phyloP scores from a whole-genome alignment of 2,329 filamentous ascomycete species.

The Beauveria bassiana region DNA sequence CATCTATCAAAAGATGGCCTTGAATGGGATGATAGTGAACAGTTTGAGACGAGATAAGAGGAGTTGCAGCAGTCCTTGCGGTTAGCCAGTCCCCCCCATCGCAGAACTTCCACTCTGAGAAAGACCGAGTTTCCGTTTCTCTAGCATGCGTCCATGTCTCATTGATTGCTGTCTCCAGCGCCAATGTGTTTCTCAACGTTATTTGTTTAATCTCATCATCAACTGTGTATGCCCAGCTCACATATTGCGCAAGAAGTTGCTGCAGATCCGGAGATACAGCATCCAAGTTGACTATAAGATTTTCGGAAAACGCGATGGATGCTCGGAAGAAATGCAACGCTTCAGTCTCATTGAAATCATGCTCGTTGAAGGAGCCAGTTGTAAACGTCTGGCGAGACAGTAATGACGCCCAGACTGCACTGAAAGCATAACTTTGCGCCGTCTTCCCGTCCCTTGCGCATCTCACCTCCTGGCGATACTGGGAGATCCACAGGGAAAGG shows the following conservation, averaged over 20 bases:
- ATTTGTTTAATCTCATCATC: not conserved
- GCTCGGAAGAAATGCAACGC: conserved; percentile 17
- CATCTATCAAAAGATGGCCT: conserved; percentile 29
- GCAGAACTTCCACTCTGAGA: not conserved
- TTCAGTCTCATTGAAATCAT: not conserved
- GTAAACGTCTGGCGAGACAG: conserved; percentile 40
- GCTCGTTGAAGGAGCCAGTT: not conserved
- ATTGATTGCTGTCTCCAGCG: not conserved
- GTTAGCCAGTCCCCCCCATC: not conserved
- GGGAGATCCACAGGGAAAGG: conserved; percentile 41
- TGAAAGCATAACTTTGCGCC: conserved; percentile 25
- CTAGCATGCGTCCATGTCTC: not conserved
- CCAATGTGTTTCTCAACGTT: not conserved
- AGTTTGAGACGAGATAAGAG: conserved; percentile 13
- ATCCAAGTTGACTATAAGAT: conserved; percentile 15
- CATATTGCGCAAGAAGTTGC: conserved; percentile 16
- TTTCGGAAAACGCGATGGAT: conserved; percentile 22
- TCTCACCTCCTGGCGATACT: conserved; percentile 38
- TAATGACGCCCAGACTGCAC: conserved; percentile 47
- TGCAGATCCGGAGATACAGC: conserved; percentile 3
- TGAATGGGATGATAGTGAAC: conserved; percentile 27
- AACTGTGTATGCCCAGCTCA: conserved; percentile 14
- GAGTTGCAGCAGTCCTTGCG: not conserved
- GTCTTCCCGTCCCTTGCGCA: conserved; percentile 28
- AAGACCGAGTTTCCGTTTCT: not conserved